Evolutionary conservation across 1,284 basidiomycete species (phyloP).

Genomic region (Puccinia coronata): DNA sequence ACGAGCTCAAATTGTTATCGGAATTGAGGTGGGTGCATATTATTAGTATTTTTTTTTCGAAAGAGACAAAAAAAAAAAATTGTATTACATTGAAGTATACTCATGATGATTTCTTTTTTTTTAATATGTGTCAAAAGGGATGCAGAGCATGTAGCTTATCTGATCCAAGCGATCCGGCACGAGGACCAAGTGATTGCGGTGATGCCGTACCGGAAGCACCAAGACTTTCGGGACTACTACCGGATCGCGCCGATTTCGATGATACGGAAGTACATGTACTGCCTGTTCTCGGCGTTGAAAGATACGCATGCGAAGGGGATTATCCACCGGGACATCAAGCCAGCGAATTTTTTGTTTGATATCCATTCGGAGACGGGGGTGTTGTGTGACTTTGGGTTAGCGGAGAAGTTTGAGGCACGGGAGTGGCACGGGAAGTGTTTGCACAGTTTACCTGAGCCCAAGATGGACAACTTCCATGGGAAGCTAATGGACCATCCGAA

Average conservation of each 20-base stretch:
- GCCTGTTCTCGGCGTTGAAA: constrained; percentile 83
- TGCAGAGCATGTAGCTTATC: constrained; percentile 79
- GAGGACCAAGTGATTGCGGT: constrained; percentile 90
- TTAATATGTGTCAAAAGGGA: constrained; percentile 64
- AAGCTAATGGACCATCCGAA: constrained; percentile 64
- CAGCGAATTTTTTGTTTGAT: constrained; percentile 96
- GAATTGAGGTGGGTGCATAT: constrained; percentile 62
- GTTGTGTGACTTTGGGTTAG: constrained; percentile 92
- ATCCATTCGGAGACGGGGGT: constrained; percentile 79
- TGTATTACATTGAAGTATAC: neutral
- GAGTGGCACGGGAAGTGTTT: constrained; percentile 55
- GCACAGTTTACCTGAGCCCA: constrained; percentile 54
- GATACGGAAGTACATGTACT: constrained; percentile 84
- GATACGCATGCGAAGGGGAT: constrained; percentile 86
- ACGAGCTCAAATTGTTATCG: constrained; percentile 92
- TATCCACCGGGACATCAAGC: constrained; percentile 97
- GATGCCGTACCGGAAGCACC: constrained; percentile 89
- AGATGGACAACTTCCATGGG: constrained; percentile 60
- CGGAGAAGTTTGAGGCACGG: constrained; percentile 63
- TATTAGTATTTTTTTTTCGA: neutral
- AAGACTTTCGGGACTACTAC: constrained; percentile 89
- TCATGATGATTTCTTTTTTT: neutral
- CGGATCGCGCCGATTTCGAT: constrained; percentile 66
- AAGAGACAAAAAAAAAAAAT: neutral
- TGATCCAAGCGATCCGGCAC: constrained; percentile 90